These are phyloP conservation scores for Suillus americanus DNA, from an alignment of 768 basidiomycete genomes.

Conservation along the genomic window DNA sequence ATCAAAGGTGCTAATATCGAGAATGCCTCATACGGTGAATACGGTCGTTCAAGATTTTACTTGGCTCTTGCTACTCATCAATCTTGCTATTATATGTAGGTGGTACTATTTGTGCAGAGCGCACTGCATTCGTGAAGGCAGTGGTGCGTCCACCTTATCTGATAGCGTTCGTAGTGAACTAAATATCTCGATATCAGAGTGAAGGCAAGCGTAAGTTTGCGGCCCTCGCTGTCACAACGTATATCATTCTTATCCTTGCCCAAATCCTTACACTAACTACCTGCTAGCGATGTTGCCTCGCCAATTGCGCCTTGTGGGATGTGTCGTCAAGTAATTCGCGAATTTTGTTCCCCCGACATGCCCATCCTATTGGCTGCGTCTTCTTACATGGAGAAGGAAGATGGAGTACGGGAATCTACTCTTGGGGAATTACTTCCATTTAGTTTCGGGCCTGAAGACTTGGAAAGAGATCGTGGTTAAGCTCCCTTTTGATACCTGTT, in stretches of 20 bases:
- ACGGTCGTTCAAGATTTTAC: conserved; percentile 1
- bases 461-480: conserved; percentile 36
- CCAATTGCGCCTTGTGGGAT: conserved; percentile 88
- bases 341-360: conserved; percentile 77
- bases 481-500: neutral
- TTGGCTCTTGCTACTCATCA: neutral
- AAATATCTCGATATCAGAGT: conserved; percentile 49
- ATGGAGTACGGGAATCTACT: conserved; percentile 60
- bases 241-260: conserved; percentile 22
- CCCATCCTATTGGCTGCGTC: conserved; percentile 72
- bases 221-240: conserved; percentile 83
- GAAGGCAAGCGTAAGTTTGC: conserved; percentile 71
- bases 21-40: conserved; percentile 88
- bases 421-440: conserved; percentile 75
- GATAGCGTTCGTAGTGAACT: neutral
- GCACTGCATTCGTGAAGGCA: conserved; percentile 94
- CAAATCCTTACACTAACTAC: neutral
- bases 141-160: conserved; percentile 53
- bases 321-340: conserved; percentile 88
- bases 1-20: conserved; percentile 91
- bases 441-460: conserved; percentile 88
- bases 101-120: conserved; percentile 89
- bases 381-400: conserved; percentile 47
- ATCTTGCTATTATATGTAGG: conserved; percentile 43
- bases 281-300: conserved; percentile 61